Conservation (phyloP, 140 eudicot genomes). For the Oenanthe javanica region DNA sequence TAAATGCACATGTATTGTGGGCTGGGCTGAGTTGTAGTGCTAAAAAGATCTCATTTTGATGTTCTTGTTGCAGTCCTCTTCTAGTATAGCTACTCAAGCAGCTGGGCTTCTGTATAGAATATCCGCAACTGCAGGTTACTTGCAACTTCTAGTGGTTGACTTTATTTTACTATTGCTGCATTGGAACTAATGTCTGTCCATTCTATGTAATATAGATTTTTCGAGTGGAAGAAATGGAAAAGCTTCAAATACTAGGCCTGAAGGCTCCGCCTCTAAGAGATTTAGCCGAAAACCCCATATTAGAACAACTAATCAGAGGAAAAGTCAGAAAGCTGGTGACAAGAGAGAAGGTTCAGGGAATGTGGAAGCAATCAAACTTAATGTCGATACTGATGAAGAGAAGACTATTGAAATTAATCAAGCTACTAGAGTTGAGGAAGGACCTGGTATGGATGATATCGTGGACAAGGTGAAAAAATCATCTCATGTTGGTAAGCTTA, state of each 20-base stretch:
- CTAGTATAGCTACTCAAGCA: conserved; percentile 30
- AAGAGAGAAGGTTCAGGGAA: conserved; percentile 38
- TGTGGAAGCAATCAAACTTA: conserved; percentile 29
- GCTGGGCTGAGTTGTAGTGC: not conserved
- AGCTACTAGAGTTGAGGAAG: conserved; percentile 19
- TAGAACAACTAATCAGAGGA: conserved; percentile 42
- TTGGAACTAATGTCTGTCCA: not conserved
- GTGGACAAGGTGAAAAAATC: conserved; percentile 17
- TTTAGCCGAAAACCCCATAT: conserved; percentile 51
- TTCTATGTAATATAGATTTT: conserved; percentile 43
- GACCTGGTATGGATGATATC: conserved; percentile 21
- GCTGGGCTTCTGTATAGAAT: conserved; percentile 48
- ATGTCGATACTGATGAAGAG: conserved; percentile 28
- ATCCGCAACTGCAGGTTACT: conserved; percentile 76
- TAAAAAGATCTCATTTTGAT: not conserved
- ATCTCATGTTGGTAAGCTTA: conserved; percentile 18
- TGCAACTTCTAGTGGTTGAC: not conserved
- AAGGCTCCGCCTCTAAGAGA: conserved; percentile 58
- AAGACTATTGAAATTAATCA: conserved; percentile 10
- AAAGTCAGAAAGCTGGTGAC: conserved; percentile 40
- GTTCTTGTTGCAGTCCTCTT: conserved; percentile 32
- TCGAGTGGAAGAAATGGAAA: conserved; percentile 59
- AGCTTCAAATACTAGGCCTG: conserved; percentile 46
- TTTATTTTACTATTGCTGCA: not conserved
- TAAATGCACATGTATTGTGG: not conserved